phyloP scores from a whole-genome alignment of 1,284 basidiomycete genomes.

The Xanthoconium separans region DNA sequence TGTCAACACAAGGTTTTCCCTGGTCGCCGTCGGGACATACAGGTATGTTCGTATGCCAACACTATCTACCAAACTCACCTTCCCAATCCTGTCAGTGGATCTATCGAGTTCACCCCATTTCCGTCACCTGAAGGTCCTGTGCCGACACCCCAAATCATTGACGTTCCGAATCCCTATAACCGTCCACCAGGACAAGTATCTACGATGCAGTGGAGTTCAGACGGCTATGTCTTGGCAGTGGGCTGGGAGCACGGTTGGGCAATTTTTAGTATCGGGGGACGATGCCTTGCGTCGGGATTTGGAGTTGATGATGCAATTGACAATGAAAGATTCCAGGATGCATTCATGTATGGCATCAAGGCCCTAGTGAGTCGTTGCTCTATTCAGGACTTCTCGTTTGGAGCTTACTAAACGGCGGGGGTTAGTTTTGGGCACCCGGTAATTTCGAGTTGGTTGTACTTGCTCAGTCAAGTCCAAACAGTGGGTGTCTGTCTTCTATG shows the following conservation, averaged over 20 bases:
- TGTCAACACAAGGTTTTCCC: constrained; percentile 82
- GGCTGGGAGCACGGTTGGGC: constrained; percentile 92
- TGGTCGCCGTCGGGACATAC: constrained; percentile 80
- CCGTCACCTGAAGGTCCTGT: constrained; percentile 54
- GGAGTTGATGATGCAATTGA: constrained; percentile 68
- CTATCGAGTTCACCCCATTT: constrained; percentile 62
- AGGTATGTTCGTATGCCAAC: constrained; percentile 42
- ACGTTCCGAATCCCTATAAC: constrained; percentile 57
- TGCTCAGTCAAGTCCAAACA: constrained; percentile 46
- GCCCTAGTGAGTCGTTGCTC: constrained; percentile 50
- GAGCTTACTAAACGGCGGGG: constrained; percentile 4
- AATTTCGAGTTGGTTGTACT: constrained; percentile 85
- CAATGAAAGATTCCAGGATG: constrained; percentile 70
- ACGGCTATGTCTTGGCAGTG: constrained; percentile 97
- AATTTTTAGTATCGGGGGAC: constrained; percentile 88
- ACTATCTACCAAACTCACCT: neutral
- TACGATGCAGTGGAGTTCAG: constrained; percentile 87
- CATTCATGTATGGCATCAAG: constrained; percentile 80
- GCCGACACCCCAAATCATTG: constrained; percentile 54
- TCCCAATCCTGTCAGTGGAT: constrained; percentile 44
- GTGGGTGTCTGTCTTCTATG: constrained; percentile 36
- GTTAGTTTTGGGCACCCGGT: constrained; percentile 87
- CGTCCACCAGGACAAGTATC: constrained; percentile 70
- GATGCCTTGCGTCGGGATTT: constrained; percentile 77
- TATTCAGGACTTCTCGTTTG: neutral